Base-by-base conservation (phyloP, 768 basidiomycete species). In the Suillus subalutaceus region DNA sequence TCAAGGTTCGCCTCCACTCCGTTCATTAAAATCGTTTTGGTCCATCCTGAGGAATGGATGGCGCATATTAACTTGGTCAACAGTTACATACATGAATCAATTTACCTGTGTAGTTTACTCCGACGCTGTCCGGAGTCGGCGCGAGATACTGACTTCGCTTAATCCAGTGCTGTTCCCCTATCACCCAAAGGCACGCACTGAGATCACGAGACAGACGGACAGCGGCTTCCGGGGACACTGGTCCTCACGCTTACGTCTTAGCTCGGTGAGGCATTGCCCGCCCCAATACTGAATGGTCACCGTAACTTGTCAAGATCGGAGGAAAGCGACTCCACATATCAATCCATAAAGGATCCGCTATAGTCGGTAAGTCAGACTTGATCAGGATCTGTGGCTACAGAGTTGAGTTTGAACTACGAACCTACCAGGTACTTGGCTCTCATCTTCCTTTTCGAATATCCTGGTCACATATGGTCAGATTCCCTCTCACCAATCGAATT, bases 371-470 rank as follows among this genome's bases (percentile, higher is more conserved):
- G 48, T 15, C 23, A 23, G 68, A 46, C 56, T 62, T 69, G 74
- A 75, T 68, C 35, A 68, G 65, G 67, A 32, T 32, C 71, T 63
- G 66, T 56, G 18, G 48, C 48, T 60, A 63, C 32, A 26, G 58
- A 58, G 75, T 76, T 74, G 73, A 69, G 75, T 76, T 76, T 76
- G 73, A 76, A 78, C 68, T 73, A 70, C 66, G 70, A 76, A 76
- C 75, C 50, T 78, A 69, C 76, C 75, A 58, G 0, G 15, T 5
- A 1, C 18, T 69, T 60, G 72, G 75, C 61, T 38, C 60, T 73
- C 69, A 78, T 76, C 76, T 66, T 60, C 73, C 68, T 77, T 72
- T 78, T 77, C 52, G 8, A 53, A 30, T 73, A 74, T 75, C 70
- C 73, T 65, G 52, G 48, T 64, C 55, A 48, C 58, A 52, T 71